These are phyloP conservation scores for Hypomyces perniciosus DNA, from an alignment of 2,329 filamentous ascomycete species.

Conservation along the genomic window DNA sequence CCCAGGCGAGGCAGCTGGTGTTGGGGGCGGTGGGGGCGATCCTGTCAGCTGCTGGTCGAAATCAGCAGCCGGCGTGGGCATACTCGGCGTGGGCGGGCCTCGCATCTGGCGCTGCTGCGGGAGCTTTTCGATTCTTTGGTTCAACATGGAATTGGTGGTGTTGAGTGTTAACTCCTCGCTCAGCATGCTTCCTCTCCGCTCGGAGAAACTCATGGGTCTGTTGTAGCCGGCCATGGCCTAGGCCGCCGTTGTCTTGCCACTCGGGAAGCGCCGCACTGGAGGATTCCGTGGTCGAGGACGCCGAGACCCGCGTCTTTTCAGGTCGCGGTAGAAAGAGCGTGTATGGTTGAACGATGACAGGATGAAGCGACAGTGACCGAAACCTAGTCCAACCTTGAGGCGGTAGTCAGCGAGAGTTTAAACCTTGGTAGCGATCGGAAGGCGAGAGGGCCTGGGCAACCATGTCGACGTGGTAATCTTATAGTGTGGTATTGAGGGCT, in stretches of 20 bases:
- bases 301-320: no score
- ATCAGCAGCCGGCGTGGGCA: slow-evolving; percentile 58
- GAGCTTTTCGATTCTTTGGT: slow-evolving; percentile 47
- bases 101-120: slow-evolving; percentile 36
- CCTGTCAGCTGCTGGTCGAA: slow-evolving; percentile 56
- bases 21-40: slow-evolving; percentile 59
- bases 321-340: no score
- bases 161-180: slow-evolving; percentile 53
- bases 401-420: neutral
- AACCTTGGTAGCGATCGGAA: neutral
- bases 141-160: slow-evolving; percentile 39
- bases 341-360: neutral
- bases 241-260: neutral
- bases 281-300: neutral
- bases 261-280: neutral
- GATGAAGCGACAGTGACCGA: neutral
- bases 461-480: no score
- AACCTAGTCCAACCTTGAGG: neutral
- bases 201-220: slow-evolving; percentile 54
- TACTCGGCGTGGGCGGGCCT: slow-evolving; percentile 60
- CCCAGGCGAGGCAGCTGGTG: slow-evolving; percentile 59
- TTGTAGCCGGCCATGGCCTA: slow-evolving; percentile 31
- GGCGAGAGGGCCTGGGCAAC: no score
- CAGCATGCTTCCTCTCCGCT: slow-evolving; percentile 53
- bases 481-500: neutral